Conservation (phyloP, 129 eudicot genomes). For the Dittrichia graveolens region DNA sequence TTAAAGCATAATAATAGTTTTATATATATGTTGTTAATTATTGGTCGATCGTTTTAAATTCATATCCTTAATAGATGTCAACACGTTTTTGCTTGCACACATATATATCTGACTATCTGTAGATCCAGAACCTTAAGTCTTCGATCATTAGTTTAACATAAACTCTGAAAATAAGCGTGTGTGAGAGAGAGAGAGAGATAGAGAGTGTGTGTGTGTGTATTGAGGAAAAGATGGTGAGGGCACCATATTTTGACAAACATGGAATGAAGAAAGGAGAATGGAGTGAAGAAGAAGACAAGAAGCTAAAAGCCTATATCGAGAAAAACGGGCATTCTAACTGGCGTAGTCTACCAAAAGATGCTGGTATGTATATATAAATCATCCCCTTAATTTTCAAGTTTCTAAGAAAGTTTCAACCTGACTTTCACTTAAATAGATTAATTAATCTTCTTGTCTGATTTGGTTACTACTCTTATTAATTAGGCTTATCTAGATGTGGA, state of each 20-base stretch:
- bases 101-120: not conserved
- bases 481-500: conserved; percentile 48
- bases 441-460: not conserved
- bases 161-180: not conserved
- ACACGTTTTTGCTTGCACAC: conserved; percentile 2
- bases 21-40: no score
- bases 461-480: not conserved
- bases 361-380: conserved; percentile 20
- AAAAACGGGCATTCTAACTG: conserved; percentile 33
- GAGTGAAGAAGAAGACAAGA: conserved; percentile 37
- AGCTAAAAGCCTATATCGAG: conserved; percentile 12
- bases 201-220: no score
- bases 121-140: not conserved
- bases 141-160: not conserved
- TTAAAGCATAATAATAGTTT: no score
- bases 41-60: conserved; percentile 10
- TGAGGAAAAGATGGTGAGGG: conserved; percentile 21
- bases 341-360: conserved; percentile 29
- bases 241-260: conserved; percentile 21
- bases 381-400: not conserved
- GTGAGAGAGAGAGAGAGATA: no score
- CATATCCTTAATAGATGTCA: no score
- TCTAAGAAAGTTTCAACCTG: not conserved
- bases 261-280: conserved; percentile 38
- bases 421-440: not conserved